Evolutionary conservation across 495 filamentous ascomycete species (phyloP).

Genomic region (Podospora sp.): DNA sequence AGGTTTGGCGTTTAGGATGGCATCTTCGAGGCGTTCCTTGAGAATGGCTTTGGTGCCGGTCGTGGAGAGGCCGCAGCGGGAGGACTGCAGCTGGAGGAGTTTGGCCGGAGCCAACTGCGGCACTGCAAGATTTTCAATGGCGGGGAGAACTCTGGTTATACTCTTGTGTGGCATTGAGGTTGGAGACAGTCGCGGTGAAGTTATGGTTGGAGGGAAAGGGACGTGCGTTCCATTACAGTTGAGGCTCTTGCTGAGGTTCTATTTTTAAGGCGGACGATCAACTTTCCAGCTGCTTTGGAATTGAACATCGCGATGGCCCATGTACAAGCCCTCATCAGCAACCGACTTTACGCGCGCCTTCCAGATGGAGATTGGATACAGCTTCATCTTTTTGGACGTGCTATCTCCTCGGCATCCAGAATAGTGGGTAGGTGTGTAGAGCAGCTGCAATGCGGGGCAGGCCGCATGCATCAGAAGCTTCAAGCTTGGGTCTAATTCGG

Average conservation of each 20-base stretch:
- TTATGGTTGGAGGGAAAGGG: neutral
- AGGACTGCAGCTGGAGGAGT: neutral
- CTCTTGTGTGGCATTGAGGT: neutral
- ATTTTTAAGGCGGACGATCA: neutral
- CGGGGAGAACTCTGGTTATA: neutral
- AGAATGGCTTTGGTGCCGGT: constrained; percentile 26
- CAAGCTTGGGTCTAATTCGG: neutral
- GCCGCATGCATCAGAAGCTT: constrained; percentile 1
- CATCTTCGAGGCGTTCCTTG: constrained; percentile 23
- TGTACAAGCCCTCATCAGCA: no score
- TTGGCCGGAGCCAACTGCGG: neutral
- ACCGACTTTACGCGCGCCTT: no score
- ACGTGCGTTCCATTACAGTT: no score
- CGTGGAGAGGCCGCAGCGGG: constrained; percentile 30
- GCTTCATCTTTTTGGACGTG: no score
- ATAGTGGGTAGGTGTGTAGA: no score
- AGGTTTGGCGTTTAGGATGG: constrained; percentile 22
- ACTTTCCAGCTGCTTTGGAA: neutral
- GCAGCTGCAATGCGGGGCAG: neutral
- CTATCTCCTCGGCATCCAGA: neutral
- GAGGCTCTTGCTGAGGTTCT: neutral
- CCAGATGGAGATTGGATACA: no score
- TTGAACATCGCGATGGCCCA: no score
- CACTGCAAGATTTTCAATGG: no score
- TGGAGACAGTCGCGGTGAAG: no score